Conservation (phyloP, 768 basidiomycete species). For the Botryobasidium botryosum region DNA sequence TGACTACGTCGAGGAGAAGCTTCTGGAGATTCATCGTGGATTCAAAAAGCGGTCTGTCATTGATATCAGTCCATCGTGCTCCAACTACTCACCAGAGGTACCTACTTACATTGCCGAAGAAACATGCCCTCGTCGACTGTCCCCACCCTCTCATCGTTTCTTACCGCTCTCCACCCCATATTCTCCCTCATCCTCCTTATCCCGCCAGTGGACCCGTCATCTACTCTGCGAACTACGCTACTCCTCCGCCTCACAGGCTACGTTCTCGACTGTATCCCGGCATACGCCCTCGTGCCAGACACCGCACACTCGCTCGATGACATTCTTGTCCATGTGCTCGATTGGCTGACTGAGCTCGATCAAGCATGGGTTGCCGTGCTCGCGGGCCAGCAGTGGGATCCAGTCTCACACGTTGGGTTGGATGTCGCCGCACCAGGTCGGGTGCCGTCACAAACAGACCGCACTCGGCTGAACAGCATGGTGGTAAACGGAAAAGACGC, state of each 20-base stretch:
- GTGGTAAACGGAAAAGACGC: constrained; percentile 39
- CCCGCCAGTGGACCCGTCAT: constrained; percentile 56
- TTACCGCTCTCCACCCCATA: constrained; percentile 37
- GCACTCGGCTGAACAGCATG: constrained; percentile 50
- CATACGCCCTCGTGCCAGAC: constrained; percentile 28
- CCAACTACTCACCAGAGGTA: neutral
- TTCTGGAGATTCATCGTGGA: constrained; percentile 46
- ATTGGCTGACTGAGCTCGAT: constrained; percentile 59
- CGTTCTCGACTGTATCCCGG: constrained; percentile 38
- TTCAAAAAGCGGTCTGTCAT: constrained; percentile 56
- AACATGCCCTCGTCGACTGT: constrained; percentile 1
- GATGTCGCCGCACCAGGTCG: constrained; percentile 24
- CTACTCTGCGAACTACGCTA: constrained; percentile 43
- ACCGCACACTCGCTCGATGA: constrained; percentile 22
- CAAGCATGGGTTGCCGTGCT: constrained; percentile 56
- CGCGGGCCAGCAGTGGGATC: constrained; percentile 49
- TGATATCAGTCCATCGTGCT: neutral
- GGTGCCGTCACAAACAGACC: constrained; percentile 52
- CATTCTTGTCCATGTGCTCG: constrained; percentile 35
- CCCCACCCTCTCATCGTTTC: constrained; percentile 41
- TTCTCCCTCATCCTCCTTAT: constrained; percentile 52
- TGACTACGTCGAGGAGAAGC: constrained; percentile 45
- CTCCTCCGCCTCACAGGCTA: constrained; percentile 62
- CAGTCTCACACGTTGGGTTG: constrained; percentile 22
- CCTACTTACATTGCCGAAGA: constrained; percentile 1